These are phyloP conservation scores for Oemleria cerasiformis DNA, from an alignment of 306 rosid species.

Conservation along the genomic window DNA sequence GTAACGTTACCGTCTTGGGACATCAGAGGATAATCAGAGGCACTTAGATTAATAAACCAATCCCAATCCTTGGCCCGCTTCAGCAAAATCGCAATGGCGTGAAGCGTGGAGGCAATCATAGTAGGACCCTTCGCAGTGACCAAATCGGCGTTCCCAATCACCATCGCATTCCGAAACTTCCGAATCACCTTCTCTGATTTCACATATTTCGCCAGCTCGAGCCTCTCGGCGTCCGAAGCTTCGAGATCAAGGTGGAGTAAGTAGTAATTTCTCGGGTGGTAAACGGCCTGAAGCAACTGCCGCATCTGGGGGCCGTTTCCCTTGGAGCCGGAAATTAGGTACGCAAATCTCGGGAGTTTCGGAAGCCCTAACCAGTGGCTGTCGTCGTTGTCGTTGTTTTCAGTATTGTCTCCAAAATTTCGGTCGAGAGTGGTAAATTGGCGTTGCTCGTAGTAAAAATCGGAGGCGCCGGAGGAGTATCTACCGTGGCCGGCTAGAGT, in stretches of 20 bases:
- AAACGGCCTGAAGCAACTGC: constrained; percentile 73
- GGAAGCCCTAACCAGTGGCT: constrained; percentile 35
- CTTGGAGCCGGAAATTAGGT: constrained; percentile 54
- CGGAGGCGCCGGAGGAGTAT: constrained; percentile 27
- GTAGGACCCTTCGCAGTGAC: constrained; percentile 81
- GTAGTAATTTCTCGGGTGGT: constrained; percentile 80
- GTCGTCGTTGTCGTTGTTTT: background rate
- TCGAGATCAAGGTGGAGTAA: constrained; percentile 83
- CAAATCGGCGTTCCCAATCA: constrained; percentile 71
- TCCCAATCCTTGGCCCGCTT: constrained; percentile 70
- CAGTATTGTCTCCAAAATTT: background rate
- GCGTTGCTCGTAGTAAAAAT: constrained; percentile 18
- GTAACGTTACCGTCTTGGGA: constrained; percentile 68
- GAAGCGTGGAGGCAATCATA: constrained; percentile 69
- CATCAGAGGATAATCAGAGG: constrained; percentile 89
- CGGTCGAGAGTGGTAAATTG: constrained; percentile 19
- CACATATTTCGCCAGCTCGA: constrained; percentile 65
- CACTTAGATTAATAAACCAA: constrained; percentile 87
- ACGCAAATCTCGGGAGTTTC: constrained; percentile 70
- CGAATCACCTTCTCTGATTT: constrained; percentile 44
- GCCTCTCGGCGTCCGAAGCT: constrained; percentile 72
- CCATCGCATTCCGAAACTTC: constrained; percentile 74
- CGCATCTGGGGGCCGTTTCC: constrained; percentile 56
- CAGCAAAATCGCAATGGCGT: constrained; percentile 66
- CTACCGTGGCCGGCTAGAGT: constrained; percentile 25